Evolutionary conservation across 371 early-diverging fungal species (phyloP).

Genomic region (Parasitella parasitica): DNA sequence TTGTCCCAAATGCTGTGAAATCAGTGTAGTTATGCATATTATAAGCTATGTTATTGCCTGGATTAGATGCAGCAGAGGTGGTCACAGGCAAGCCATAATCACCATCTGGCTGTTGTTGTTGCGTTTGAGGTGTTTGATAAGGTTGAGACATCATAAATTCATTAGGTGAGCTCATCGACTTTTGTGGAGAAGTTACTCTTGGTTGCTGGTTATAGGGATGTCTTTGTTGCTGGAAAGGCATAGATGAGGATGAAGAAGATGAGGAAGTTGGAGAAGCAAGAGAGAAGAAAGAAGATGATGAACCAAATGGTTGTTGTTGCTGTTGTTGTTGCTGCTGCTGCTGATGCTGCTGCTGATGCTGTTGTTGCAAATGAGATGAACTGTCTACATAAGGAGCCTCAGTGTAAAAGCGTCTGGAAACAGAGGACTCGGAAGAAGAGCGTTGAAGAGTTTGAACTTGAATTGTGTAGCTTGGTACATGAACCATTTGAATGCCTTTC

Average conservation of each 20-base stretch:
- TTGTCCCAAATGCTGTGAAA: slow-evolving; percentile 16
- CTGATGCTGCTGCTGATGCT: not conserved
- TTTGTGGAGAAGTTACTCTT: slow-evolving; percentile 18
- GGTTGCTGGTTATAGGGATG: not conserved
- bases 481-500: slow-evolving; percentile 41
- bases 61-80: not conserved
- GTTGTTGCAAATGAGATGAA: not conserved
- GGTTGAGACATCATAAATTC: slow-evolving; percentile 21
- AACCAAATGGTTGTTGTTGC: slow-evolving; percentile 14
- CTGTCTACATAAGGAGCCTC: not conserved
- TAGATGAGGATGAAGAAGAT: slow-evolving; percentile 35
- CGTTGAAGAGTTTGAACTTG: slow-evolving; percentile 28
- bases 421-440: slow-evolving; percentile 24
- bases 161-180: slow-evolving; percentile 17
- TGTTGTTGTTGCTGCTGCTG: slow-evolving; percentile 7
- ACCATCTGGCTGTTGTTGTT: slow-evolving; percentile 7
- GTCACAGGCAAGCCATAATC: not conserved
- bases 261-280: slow-evolving; percentile 43
- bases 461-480: slow-evolving; percentile 38
- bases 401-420: slow-evolving; percentile 5
- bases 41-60: slow-evolving; percentile 1
- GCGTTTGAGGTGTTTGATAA: slow-evolving; percentile 20
- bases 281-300: slow-evolving; percentile 25
- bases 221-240: slow-evolving; percentile 24
- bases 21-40: slow-evolving; percentile 13